A percentile compares a stretch with the other conserved stretches of the same genome.
These are phyloP conservation scores for Melanomma pulvis-pyrius DNA, from an alignment of 495 filamentous ascomycete genomes.

Conservation along the genomic window DNA sequence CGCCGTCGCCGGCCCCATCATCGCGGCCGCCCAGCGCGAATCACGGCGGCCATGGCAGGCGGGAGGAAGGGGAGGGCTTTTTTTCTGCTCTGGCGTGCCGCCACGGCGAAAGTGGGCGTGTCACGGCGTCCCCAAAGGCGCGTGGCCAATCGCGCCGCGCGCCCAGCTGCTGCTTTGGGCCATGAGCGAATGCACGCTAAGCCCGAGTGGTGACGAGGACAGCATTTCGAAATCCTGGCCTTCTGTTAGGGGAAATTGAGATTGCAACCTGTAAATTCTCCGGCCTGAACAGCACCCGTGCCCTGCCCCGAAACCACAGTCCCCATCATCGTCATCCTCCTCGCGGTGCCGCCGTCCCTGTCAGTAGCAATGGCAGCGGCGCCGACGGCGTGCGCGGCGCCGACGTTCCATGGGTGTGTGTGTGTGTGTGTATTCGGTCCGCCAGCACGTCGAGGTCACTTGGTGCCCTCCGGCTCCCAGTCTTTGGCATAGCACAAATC, in stretches of 20 bases:
- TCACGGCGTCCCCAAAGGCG: not conserved
- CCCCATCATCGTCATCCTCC: not conserved
- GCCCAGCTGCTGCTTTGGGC: not conserved
- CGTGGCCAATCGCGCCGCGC: not conserved
- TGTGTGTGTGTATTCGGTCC: slow-evolving; percentile 1
- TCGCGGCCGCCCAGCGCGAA: not conserved
- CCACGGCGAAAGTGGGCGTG: not conserved
- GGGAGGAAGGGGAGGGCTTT: not conserved
- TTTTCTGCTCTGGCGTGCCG: slow-evolving; percentile 18
- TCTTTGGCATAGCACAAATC: too few species aligned
- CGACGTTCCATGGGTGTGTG: too few species aligned
- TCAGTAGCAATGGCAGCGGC: too few species aligned
- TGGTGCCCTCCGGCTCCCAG: not conserved
- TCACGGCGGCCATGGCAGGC: not conserved
- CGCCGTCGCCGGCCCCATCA: too few species aligned
- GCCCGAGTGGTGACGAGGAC: not conserved
- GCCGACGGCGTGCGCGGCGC: too few species aligned
- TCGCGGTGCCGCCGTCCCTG: too few species aligned
- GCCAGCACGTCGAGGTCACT: not conserved
- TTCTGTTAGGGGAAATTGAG: not conserved
- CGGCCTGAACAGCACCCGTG: not conserved
- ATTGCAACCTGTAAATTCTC: not conserved
- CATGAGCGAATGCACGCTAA: not conserved
- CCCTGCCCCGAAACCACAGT: not conserved
- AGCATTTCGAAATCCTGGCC: not conserved